Evolutionary conservation across 805 yeast species (phyloP).

Genomic region (Teunomyces cretensis): DNA sequence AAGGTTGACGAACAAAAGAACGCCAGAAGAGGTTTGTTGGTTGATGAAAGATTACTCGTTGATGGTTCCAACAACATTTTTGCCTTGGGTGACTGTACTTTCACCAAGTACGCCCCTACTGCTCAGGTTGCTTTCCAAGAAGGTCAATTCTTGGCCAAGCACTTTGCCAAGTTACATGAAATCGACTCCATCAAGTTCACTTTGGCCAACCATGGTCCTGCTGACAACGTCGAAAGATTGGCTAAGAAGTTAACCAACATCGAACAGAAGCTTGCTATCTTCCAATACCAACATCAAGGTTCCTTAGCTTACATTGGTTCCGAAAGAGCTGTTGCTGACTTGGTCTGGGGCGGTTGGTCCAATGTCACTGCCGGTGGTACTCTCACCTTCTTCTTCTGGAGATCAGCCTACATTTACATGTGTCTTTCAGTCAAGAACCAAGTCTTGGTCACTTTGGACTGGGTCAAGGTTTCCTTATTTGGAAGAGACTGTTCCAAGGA

Average conservation of each 20-base stretch:
- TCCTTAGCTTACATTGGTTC: conserved; percentile 91
- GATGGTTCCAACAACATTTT: conserved; percentile 81
- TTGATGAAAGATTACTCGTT: conserved; percentile 78
- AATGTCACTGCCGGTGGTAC: conserved; percentile 82
- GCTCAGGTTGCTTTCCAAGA: conserved; percentile 98
- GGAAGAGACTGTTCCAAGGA: conserved; percentile 95
- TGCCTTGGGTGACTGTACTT: conserved; percentile 94
- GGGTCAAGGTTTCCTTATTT: conserved; percentile 83
- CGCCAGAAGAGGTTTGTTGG: conserved; percentile 87
- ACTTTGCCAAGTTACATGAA: conserved; percentile 63
- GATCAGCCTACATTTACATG: conserved; percentile 91
- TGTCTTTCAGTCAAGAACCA: conserved; percentile 86
- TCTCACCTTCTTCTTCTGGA: conserved; percentile 90
- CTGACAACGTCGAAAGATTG: conserved; percentile 44
- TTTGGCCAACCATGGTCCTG: conserved; percentile 33
- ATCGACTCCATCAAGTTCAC: conserved; percentile 56
- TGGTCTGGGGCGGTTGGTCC: conserved; percentile 76
- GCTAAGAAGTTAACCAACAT: conserved; percentile 46
- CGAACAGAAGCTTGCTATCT: conserved; percentile 51
- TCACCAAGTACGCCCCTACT: conserved; percentile 89
- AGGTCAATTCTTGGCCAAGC: conserved; percentile 76
- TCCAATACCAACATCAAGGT: conserved; percentile 86
- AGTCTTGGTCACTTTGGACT: conserved; percentile 80
- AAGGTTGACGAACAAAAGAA: conserved; percentile 74
- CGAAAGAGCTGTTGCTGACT: conserved; percentile 92